Evolutionary conservation across 345 rosid species (phyloP).

Genomic region (Gossypium raimondii): DNA sequence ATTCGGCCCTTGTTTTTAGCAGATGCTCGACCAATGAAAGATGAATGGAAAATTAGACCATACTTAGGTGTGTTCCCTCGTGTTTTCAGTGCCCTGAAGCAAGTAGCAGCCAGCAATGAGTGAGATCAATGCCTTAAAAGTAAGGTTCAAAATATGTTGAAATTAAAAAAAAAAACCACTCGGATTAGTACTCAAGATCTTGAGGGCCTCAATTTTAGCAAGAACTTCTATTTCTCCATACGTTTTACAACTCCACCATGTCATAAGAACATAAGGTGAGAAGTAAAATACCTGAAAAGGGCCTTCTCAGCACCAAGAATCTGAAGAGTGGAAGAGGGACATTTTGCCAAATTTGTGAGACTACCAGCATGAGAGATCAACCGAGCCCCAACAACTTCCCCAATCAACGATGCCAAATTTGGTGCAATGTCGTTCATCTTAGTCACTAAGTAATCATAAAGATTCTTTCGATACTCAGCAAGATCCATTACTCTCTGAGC

Average conservation of each 20-base stretch:
- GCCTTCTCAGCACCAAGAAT: slow-evolving; percentile 97
- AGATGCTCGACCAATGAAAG: slow-evolving; percentile 87
- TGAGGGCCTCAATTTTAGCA: neutral
- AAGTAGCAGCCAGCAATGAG: neutral
- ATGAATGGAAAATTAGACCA: slow-evolving; percentile 90
- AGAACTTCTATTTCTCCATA: neutral
- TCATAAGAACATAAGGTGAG: neutral
- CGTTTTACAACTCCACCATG: neutral
- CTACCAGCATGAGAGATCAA: slow-evolving; percentile 98
- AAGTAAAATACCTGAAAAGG: slow-evolving; percentile 67
- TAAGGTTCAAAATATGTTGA: neutral
- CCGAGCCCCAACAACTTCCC: slow-evolving; percentile 91
- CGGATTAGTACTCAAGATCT: neutral
- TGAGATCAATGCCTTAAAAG: neutral
- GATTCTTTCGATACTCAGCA: slow-evolving; percentile 80
- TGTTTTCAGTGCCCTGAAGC: slow-evolving; percentile 82
- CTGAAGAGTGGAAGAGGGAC: slow-evolving; percentile 98
- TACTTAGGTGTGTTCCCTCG: slow-evolving; percentile 94
- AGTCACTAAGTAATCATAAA: slow-evolving; percentile 72
- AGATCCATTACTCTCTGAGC: slow-evolving; percentile 85
- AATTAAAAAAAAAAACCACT: neutral
- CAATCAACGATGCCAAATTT: slow-evolving; percentile 83
- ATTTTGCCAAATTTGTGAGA: slow-evolving; percentile 92
- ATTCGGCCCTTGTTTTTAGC: slow-evolving; percentile 91
- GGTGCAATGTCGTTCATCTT: slow-evolving; percentile 98